These are phyloP conservation scores for Stemphylium vesicarium DNA, from an alignment of 2,329 filamentous ascomycete species.

Conservation along the genomic window DNA sequence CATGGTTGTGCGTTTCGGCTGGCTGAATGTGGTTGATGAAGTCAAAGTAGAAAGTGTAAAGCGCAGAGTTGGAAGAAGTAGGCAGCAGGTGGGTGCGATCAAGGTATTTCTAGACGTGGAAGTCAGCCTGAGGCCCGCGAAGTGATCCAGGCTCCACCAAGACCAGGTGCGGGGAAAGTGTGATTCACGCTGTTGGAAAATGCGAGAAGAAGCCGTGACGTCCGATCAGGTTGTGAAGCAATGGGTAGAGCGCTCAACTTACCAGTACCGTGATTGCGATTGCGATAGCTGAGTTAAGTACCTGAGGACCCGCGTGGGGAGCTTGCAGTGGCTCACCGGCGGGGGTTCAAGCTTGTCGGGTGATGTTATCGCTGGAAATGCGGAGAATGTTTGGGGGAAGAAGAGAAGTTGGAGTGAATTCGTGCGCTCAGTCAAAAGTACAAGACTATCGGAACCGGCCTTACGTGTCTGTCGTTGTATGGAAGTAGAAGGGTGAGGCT, in stretches of 20 bases:
- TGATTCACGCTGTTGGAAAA: conserved; percentile 24
- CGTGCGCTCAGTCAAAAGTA: neutral
- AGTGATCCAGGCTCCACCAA: conserved; percentile 6
- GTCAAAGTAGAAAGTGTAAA: conserved; percentile 6
- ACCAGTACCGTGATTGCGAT: neutral
- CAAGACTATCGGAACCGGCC: conserved; percentile 14
- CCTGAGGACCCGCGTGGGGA: conserved; percentile 21
- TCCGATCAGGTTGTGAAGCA: neutral
- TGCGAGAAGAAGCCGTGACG: neutral
- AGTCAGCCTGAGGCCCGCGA: conserved; percentile 17
- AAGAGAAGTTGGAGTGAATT: neutral
- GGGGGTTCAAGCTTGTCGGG: conserved; percentile 10
- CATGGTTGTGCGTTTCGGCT: conserved; percentile 49
- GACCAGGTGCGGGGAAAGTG: conserved; percentile 2
- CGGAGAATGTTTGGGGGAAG: neutral
- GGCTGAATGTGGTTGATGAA: conserved; percentile 2
- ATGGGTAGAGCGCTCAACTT: neutral
- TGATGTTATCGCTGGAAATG: neutral
- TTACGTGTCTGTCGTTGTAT: conserved; percentile 46
- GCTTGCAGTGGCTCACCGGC: conserved; percentile 7
- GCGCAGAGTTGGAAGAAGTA: conserved; percentile 2
- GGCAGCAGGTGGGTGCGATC: conserved; percentile 12
- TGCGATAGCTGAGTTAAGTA: conserved; percentile 7
- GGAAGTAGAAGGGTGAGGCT: conserved; percentile 34
- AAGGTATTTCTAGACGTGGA: conserved; percentile 8